Evolutionary conservation across 2,329 filamentous ascomycete species (phyloP), one percentile per base, ranked within the genome.

Genomic region (Talaromyces sp.): DNA sequence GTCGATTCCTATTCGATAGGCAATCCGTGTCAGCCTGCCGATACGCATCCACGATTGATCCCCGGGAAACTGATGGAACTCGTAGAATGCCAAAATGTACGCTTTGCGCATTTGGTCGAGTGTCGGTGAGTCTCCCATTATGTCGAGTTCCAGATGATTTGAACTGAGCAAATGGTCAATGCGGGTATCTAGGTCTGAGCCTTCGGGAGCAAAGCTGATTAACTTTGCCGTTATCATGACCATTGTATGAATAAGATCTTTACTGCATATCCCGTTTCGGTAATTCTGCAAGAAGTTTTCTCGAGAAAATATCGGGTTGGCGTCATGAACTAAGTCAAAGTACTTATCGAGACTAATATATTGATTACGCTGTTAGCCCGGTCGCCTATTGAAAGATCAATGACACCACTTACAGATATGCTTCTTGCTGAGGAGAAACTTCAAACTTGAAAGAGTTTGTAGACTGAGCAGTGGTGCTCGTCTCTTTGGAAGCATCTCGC

Each of bases 281-380:
- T 75, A 75, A 27, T 64, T 45, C 25, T 62, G 68, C 9, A 77
- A 33, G 49, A 78, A 76, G 15, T 62, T 64, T 1, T 62, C 62
- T 45, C 67, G 71, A 3, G 70, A 69, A 52, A 76, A 74, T 19
- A 78, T 67, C 1, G 73, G 72, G 49, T 76, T 70, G 11, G 74
- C 70, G 47, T 74, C 67, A 58, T 76, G 72, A 15, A 74, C 58
- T 49, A 73, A 70, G 39, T 71, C 68, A 54, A 78, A 77, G 66
- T 74, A 77, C 11, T 67, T 66, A 19, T 67, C 54, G 25, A 75
- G 64, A 13, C 67, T 72, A 61, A 19, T 37, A 11, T 19, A 5
- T 54, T 56, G 19, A 35, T 22, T 25, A 15, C 19, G 37, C 15
- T 7, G 39, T 62, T n/a, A 39, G 35, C 19, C 2, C 8, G 2